Evolutionary conservation across 345 rosid genomes (phyloP).

Genomic region (Bruguiera gymnorhiza): DNA sequence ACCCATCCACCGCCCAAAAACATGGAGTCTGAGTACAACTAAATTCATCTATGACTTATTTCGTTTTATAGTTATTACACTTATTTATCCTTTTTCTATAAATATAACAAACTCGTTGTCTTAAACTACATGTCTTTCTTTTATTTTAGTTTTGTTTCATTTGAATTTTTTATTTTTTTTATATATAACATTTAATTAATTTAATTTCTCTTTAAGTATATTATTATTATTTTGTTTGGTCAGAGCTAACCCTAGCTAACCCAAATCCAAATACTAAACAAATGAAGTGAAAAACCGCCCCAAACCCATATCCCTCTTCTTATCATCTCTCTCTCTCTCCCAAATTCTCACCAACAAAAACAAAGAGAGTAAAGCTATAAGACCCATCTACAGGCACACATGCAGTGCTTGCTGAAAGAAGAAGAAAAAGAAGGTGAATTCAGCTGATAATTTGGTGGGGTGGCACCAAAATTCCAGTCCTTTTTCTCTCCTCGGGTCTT

Average conservation of each 20-base stretch:
- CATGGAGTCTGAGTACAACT: conserved; percentile 40
- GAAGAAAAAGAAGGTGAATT: conserved; percentile 27
- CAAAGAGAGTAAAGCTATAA: conserved; percentile 18
- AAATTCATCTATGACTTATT: conserved; percentile 28
- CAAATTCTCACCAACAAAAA: conserved; percentile 17
- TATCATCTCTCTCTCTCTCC: conserved; percentile 22
- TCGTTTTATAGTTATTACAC: too few relatives aligned
- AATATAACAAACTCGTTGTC: too few relatives aligned
- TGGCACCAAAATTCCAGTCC: conserved; percentile 22
- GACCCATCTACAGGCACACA: conserved; percentile 1
- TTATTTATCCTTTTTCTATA: too few relatives aligned
- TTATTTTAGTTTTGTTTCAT: neutral
- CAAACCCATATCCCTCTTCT: conserved; percentile 5
- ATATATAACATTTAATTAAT: too few relatives aligned
- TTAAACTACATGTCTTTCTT: neutral
- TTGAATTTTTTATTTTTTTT: too few relatives aligned
- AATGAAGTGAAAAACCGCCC: neutral
- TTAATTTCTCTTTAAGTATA: too few relatives aligned
- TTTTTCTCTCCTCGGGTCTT: neutral
- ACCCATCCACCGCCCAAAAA: conserved; percentile 65
- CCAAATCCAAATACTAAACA: conserved; percentile 19
- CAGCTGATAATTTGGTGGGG: conserved; percentile 38
- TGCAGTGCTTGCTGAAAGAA: neutral
- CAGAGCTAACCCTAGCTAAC: conserved; percentile 31
- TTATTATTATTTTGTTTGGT: neutral